Percentiles rank a stretch among this genome's conserved stretches.
These are phyloP conservation scores for Phytomonas sp. DNA, from an alignment of 208 protist genomes.

Conservation along the genomic window DNA sequence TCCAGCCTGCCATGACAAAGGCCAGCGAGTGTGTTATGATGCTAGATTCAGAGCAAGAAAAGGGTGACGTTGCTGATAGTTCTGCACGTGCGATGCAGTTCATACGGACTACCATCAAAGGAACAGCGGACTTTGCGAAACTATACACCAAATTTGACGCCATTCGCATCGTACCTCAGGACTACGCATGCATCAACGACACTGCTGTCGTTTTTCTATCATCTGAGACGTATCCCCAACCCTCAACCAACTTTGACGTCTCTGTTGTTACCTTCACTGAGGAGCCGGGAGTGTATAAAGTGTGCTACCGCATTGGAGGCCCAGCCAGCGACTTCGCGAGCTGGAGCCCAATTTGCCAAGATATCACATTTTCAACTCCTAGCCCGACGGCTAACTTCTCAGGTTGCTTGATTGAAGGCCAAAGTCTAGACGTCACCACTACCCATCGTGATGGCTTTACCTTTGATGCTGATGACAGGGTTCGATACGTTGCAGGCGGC, in stretches of 20 bases:
- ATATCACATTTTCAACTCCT: conserved; percentile 24
- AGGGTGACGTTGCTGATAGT: conserved; percentile 11
- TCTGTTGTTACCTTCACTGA: conserved; percentile 49
- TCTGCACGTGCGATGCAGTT: conserved; percentile 74
- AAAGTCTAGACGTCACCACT: conserved; percentile 33
- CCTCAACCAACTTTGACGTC: conserved; percentile 11
- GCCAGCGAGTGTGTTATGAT: conserved; percentile 20
- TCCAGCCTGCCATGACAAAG: conserved; percentile 27
- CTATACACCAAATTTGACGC: conserved; percentile 25
- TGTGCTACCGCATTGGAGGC: conserved; percentile 80
- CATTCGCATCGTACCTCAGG: conserved; percentile 62
- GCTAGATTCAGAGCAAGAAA: conserved; percentile 12
- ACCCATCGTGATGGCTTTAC: conserved; percentile 23
- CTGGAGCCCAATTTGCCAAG: conserved; percentile 77
- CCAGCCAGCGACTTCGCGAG: conserved; percentile 19
- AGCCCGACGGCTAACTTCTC: conserved; percentile 31
- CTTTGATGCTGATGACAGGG: conserved; percentile 26
- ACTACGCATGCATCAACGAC: conserved; percentile 44
- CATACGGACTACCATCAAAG: conserved; percentile 40
- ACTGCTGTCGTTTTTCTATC: conserved; percentile 32
- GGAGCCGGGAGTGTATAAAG: conserved; percentile 44
- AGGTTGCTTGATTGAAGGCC: conserved; percentile 63
- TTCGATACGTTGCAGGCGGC: conserved; percentile 44
- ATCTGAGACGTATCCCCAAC: conserved; percentile 14
- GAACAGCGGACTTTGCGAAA: conserved; percentile 13